Evolutionary conservation across 2,329 filamentous ascomycete genomes (phyloP).

Genomic region (Colletotrichum sansevieriae): DNA sequence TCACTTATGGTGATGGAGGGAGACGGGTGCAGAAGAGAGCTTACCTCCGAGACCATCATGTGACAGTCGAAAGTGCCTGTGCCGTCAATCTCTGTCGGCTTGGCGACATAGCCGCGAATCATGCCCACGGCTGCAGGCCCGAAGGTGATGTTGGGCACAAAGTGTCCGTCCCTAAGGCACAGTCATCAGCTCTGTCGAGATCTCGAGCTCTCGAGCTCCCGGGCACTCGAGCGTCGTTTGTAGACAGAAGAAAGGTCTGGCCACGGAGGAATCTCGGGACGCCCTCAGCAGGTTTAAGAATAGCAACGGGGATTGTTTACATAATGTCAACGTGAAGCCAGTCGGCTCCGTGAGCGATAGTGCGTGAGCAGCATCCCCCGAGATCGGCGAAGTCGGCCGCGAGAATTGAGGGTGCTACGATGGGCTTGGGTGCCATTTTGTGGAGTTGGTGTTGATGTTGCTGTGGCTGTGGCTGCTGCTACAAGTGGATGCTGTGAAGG

Average conservation of each 20-base stretch:
- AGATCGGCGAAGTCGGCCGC: slow-evolving; percentile 95
- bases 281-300: not conserved
- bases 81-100: slow-evolving; percentile 76
- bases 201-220: slow-evolving; percentile 1
- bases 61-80: slow-evolving; percentile 98
- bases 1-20: not conserved
- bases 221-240: slow-evolving; percentile 12
- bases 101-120: slow-evolving; percentile 87
- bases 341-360: slow-evolving; percentile 88
- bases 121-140: slow-evolving; percentile 95
- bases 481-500: too few relatives aligned
- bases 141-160: slow-evolving; percentile 98
- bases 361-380: slow-evolving; percentile 86
- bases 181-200: slow-evolving; percentile 3
- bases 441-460: not conserved
- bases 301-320: slow-evolving; percentile 52
- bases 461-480: too few relatives aligned
- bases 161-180: slow-evolving; percentile 87
- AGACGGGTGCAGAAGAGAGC: slow-evolving; percentile 34
- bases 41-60: slow-evolving; percentile 99
- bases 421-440: slow-evolving; percentile 86
- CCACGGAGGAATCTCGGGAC: slow-evolving; percentile 25
- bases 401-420: slow-evolving; percentile 98
- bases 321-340: slow-evolving; percentile 97
- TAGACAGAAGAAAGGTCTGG: slow-evolving; percentile 11